These are phyloP conservation scores for Strigomonas culicis DNA, from an alignment of 208 protist genomes.

Conservation along the genomic window DNA sequence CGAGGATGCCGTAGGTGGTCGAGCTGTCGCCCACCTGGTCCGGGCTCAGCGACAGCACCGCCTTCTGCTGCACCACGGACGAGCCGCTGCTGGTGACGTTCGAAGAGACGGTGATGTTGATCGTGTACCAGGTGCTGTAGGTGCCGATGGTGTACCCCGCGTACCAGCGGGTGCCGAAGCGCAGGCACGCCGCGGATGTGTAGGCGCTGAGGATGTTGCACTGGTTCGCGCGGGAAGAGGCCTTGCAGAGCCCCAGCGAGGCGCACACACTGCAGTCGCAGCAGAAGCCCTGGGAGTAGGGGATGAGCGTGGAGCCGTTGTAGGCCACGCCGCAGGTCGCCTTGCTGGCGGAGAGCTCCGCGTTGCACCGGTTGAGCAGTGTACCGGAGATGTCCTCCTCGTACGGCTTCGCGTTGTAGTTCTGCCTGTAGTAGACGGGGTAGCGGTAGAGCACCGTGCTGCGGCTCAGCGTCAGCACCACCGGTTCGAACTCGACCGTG, in stretches of 20 bases:
- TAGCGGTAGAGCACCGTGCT: slow-evolving; percentile 71
- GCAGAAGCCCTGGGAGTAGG: slow-evolving; percentile 85
- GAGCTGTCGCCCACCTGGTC: slow-evolving; percentile 28
- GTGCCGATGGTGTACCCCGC: slow-evolving; percentile 72
- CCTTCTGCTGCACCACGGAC: slow-evolving; percentile 8
- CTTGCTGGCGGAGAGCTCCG: slow-evolving; percentile 23
- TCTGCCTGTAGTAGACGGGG: slow-evolving; percentile 74
- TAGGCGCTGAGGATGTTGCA: slow-evolving; percentile 62
- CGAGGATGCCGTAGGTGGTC: slow-evolving; percentile 35
- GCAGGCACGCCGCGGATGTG: slow-evolving; percentile 75
- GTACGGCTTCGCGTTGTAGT: slow-evolving; percentile 86
- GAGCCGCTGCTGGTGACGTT: slow-evolving; percentile 14
- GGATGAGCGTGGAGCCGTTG: slow-evolving; percentile 45
- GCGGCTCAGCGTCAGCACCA: slow-evolving; percentile 59
- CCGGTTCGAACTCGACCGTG: slow-evolving; percentile 44
- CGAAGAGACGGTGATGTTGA: slow-evolving; percentile 47
- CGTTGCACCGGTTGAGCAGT: slow-evolving; percentile 59
- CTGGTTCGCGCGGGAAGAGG: slow-evolving; percentile 38
- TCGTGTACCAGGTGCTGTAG: slow-evolving; percentile 48
- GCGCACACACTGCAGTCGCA: slow-evolving; percentile 73
- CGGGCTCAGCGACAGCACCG: slow-evolving; percentile 50
- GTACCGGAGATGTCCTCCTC: slow-evolving; percentile 50
- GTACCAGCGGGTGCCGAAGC: slow-evolving; percentile 76
- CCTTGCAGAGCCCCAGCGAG: slow-evolving; percentile 51
- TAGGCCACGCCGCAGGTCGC: slow-evolving; percentile 74